A percentile compares a stretch with the other conserved stretches of the same genome.
These are phyloP conservation scores for Prunus campanulata DNA, from an alignment of 306 rosid genomes.

Conservation along the genomic window DNA sequence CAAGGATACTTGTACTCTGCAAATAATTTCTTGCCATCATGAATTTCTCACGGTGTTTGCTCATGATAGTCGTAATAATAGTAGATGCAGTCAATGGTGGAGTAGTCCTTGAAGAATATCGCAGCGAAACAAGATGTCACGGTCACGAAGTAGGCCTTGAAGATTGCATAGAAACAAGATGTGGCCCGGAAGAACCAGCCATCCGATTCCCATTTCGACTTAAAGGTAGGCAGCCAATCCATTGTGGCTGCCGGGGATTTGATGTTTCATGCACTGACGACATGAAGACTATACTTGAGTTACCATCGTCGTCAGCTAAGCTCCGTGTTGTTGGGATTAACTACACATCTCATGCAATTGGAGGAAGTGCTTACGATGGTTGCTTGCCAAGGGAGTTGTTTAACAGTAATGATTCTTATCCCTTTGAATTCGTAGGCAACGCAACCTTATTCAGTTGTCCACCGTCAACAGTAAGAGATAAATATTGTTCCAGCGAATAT, in stretches of 20 bases:
- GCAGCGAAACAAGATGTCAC: too few relatives aligned
- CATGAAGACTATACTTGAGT: too few relatives aligned
- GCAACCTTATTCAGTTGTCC: conserved; percentile 32
- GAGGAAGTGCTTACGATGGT: neutral
- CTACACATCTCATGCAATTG: conserved; percentile 29
- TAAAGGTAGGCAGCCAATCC: too few relatives aligned
- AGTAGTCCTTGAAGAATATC: neutral
- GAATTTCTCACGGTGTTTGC: neutral
- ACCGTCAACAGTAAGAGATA: neutral
- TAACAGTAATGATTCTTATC: conserved; percentile 1
- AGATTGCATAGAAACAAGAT: conserved; percentile 18
- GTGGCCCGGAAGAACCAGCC: neutral
- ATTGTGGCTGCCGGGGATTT: conserved; percentile 14
- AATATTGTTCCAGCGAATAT: neutral
- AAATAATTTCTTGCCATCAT: neutral
- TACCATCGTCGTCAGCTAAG: neutral
- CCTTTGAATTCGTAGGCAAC: neutral
- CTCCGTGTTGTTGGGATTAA: conserved; percentile 22
- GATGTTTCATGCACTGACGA: conserved; percentile 30
- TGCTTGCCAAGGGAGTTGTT: conserved; percentile 10
- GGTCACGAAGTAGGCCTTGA: neutral
- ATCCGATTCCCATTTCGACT: neutral
- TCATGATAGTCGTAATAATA: too few relatives aligned
- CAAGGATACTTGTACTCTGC: too few relatives aligned
- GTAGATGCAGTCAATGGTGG: too few relatives aligned